phyloP scores from a whole-genome alignment of 2,329 filamentous ascomycete genomes.

The Macrophomina tecta region DNA sequence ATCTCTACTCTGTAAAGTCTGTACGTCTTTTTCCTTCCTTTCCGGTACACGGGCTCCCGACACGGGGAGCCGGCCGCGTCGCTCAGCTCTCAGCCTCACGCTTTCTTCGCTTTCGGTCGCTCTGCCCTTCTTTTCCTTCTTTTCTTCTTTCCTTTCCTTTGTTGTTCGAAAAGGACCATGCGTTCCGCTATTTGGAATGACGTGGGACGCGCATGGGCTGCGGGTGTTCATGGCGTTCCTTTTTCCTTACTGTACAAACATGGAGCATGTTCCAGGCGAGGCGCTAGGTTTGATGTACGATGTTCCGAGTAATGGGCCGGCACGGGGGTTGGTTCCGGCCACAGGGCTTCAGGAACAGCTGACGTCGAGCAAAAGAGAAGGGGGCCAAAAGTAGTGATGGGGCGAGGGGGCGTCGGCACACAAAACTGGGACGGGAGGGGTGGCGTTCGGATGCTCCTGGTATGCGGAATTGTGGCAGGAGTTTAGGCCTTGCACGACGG shows the following conservation, averaged over 20 bases:
- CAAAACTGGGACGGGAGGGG: constrained; percentile 9
- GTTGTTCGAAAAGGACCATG: constrained; percentile 11
- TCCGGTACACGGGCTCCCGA: constrained; percentile 9
- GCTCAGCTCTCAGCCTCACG: constrained; percentile 23
- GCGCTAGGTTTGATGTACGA: constrained; percentile 26
- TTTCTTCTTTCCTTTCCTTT: background rate
- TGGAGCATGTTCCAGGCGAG: constrained; percentile 26
- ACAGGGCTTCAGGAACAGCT: constrained; percentile 16
- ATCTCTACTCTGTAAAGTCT: constrained; percentile 21
- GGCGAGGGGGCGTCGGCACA: constrained; percentile 12
- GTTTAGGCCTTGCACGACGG: constrained; percentile 25
- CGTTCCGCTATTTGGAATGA: constrained; percentile 18
- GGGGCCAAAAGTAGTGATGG: background rate
- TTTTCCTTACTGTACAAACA: constrained; percentile 28
- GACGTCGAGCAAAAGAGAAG: constrained; percentile 12
- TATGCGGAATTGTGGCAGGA: constrained; percentile 20
- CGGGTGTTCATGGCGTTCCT: constrained; percentile 25
- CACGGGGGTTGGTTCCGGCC: constrained; percentile 26
- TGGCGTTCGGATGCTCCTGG: constrained; percentile 8
- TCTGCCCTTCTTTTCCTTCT: background rate
- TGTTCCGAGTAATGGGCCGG: constrained; percentile 25
- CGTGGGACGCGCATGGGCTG: constrained; percentile 23
- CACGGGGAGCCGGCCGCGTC: constrained; percentile 12
- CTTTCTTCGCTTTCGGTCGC: constrained; percentile 16
- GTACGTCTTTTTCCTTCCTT: constrained; percentile 22